Evolutionary conservation across 1,284 basidiomycete genomes (phyloP).

Genomic region (Melampsora americana): DNA sequence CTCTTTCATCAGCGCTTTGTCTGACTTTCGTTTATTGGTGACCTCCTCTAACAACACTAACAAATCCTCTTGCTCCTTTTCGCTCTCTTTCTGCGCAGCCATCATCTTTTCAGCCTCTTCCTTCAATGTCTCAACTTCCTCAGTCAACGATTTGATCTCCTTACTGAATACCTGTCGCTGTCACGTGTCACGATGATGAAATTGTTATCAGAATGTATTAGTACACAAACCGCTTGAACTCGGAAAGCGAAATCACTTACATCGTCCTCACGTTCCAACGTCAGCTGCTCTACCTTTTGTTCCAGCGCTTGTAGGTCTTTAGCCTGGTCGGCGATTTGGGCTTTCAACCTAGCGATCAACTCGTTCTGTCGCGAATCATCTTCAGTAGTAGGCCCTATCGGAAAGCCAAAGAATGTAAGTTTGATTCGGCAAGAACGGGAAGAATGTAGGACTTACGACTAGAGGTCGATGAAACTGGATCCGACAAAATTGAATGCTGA

Average conservation of each 20-base stretch:
- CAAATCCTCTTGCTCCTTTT: conserved; percentile 91
- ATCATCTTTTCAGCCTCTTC: conserved; percentile 62
- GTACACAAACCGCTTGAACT: no score
- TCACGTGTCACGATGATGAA: background rate
- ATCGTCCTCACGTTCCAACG: conserved; percentile 51
- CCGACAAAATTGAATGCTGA: conserved; percentile 59
- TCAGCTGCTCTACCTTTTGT: conserved; percentile 53
- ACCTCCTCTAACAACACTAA: conserved; percentile 90
- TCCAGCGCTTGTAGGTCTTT: conserved; percentile 67
- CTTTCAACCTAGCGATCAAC: conserved; percentile 73
- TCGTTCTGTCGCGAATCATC: conserved; percentile 73
- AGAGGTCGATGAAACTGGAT: conserved; percentile 56
- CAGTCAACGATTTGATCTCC: conserved; percentile 9
- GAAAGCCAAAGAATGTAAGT: conserved; percentile 29
- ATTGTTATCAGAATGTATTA: no score
- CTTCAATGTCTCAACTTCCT: conserved; percentile 33
- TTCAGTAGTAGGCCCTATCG: conserved; percentile 55
- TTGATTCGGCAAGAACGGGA: background rate
- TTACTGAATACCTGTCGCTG: background rate
- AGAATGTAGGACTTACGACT: conserved; percentile 12
- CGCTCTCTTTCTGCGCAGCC: conserved; percentile 69
- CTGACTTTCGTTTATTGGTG: conserved; percentile 73
- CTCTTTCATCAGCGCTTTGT: conserved; percentile 72
- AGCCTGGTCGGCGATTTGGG: conserved; percentile 73
- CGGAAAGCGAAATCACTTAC: conserved; percentile 7